Base-by-base conservation (phyloP, 768 basidiomycete genomes). In the Cyclocybe cylindracea region DNA sequence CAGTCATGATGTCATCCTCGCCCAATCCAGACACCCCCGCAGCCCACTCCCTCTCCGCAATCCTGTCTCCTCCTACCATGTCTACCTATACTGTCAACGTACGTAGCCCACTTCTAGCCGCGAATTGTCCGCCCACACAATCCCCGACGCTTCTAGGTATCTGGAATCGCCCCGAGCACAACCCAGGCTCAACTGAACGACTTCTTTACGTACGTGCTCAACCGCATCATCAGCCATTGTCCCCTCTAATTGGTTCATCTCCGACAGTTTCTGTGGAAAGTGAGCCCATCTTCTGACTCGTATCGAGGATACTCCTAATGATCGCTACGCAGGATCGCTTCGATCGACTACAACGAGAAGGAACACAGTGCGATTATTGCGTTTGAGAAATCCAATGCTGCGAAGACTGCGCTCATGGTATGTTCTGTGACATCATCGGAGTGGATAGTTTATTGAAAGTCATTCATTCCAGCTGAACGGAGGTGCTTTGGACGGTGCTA, bases 401-500 rank as follows among this genome's bases (percentile, higher is more conserved):
- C 87, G 5, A 86, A 86, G 70, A 96, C 94, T 0, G 94, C 93
- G 10, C 68, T 91, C 44, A 91, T 96, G 86, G 84, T 87, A 56
- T 16, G 69, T 16, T 11, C 4, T 13, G 32, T 24, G 24, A 3
- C 13, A 11, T 35, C 13, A 46, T 29, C 14, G 9, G 48, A 10
- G 41, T 16, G 33, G 40, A 36, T 33, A 35, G 10, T 43, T 42
- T 39, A 38, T 6, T 50, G 44, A 37, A 6, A 43, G 35, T 34
- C 13, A 14, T 10, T 29, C 31, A 5, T 24, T 48, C 13, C 44
- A 88, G 86, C 72, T 91, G 42, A 85, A 88, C 57, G 91, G 85
- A 29, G 89, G 90, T 2, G 76, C 80, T 18, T 81, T 99, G 44
- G 90, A 91, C 56, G 89, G 87, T 18, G 66, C 79, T 5, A 77